Base-by-base conservation (phyloP, 139 green algal species). In the Pseudopediastrum boryanum region DNA sequence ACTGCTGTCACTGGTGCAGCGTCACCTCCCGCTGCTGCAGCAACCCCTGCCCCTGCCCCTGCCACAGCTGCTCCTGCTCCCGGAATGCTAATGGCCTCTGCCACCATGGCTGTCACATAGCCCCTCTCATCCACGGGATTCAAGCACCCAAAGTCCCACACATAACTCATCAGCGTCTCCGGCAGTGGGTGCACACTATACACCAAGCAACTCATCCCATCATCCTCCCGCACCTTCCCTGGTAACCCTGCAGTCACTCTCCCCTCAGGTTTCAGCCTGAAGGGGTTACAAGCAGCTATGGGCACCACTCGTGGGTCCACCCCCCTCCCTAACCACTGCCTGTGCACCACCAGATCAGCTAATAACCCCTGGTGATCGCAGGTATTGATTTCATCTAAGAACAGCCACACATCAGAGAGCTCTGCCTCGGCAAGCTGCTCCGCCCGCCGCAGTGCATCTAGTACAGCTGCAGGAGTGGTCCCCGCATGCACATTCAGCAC, bases 101-200 rank as follows among this genome's bases (percentile, higher is more conserved):
- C 31, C n/a, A 77, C 59, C 69, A 86, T 86, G 48, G 58, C 72
- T 31, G 27, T 52, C 29, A 86, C 81, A 63, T 86, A 86, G 3
- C 19, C 27, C 7, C 39, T n/a, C 82, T 86, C 82, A 46, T 84
- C 69, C 3, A 16, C 9, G 2, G 51, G 25, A 16, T 59, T 65
- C 31, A 86, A 61, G 1, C 48, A 25, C 1, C 77, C 82, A 71
- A 76, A 86, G 71, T 86, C 82, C 75, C 75, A 84, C n/a, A 84
- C 77, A 59, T 79, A 62, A 41, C 77, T 62, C 56, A 86, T 59
- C 68, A 84, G n/a, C 7, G 69, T 48, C 33, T 86, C 82, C 29
- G 82, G 82, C 29, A 84, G 77, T 27, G 76, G 77, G 7, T 84
- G 59, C 21, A 86, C 82, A 7, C 51, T 54, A 52, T 86, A 86